These are phyloP conservation scores for Ramaria sp. DNA, from an alignment of 768 basidiomycete genomes.

Conservation along the genomic window DNA sequence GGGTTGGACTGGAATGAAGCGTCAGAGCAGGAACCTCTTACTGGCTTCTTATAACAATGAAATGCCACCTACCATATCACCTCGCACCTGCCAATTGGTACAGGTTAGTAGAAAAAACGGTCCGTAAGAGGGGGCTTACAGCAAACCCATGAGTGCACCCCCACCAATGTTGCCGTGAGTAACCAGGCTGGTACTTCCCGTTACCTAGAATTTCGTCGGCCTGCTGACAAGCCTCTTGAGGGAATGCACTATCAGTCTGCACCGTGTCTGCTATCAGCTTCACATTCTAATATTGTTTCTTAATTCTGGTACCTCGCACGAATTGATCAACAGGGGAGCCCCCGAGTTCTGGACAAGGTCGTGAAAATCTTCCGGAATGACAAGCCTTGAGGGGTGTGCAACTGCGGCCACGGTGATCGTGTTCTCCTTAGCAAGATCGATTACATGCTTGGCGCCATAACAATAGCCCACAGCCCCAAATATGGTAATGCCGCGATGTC, in stretches of 20 bases:
- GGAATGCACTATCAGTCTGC: conserved; percentile 7
- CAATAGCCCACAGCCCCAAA: conserved; percentile 19
- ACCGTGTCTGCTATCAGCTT: background rate
- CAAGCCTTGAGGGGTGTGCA: conserved; percentile 9
- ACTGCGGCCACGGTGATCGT: background rate
- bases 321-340: conserved; percentile 10
- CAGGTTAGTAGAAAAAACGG: background rate
- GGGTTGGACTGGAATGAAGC: conserved; percentile 1
- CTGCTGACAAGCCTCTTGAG: conserved; percentile 1
- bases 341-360: conserved; percentile 4
- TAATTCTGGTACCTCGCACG: conserved; percentile 7
- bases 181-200: conserved; percentile 12
- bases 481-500: conserved; percentile 16
- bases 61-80: conserved; percentile 7
- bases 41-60: background rate
- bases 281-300: background rate
- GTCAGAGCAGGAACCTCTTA: background rate
- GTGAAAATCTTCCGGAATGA: conserved; percentile 3
- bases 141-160: conserved; percentile 24
- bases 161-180: conserved; percentile 14
- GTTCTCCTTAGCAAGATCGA: conserved; percentile 13
- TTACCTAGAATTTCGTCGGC: conserved; percentile 7
- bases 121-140: conserved; percentile 18
- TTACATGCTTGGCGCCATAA: conserved; percentile 15
- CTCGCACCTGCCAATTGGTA: conserved; percentile 5